A percentile compares a stretch with the other conserved stretches of the same genome.
Evolutionary conservation across 768 basidiomycete genomes (phyloP).

Genomic region (Arthromyces matolae): DNA sequence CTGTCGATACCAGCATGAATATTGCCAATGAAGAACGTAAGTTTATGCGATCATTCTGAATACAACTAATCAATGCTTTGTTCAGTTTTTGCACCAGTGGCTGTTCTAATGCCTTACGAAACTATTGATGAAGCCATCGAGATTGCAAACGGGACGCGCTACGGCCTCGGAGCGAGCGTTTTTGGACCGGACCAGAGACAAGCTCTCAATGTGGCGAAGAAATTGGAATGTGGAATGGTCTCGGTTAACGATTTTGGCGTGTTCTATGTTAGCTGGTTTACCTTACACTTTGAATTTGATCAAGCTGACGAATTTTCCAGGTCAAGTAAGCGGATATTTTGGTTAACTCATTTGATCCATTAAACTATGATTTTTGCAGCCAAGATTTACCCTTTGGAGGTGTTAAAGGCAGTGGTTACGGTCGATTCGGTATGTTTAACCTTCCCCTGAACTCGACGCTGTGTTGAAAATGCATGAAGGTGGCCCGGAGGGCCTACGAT

Average conservation of each 20-base stretch:
- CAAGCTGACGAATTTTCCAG: constrained; percentile 29
- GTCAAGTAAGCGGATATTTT: constrained; percentile 77
- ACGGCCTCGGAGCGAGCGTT: constrained; percentile 91
- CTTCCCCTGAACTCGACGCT: constrained; percentile 1
- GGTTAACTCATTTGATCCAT: too few relatives aligned
- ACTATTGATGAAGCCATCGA: constrained; percentile 80
- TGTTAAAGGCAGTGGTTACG: constrained; percentile 86
- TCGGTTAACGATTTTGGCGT: constrained; percentile 93
- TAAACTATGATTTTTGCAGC: constrained; percentile 24
- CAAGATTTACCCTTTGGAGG: constrained; percentile 98
- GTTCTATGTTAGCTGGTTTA: constrained; percentile 59
- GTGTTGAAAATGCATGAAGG: constrained; percentile 38
- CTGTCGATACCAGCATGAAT: constrained; percentile 64
- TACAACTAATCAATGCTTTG: neutral
- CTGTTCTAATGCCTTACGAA: constrained; percentile 81
- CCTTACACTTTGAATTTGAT: neutral
- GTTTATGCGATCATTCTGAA: constrained; percentile 19
- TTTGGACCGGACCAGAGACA: constrained; percentile 83
- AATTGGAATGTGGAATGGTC: constrained; percentile 94
- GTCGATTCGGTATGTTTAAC: constrained; percentile 71
- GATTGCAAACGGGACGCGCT: constrained; percentile 85
- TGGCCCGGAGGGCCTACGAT: constrained; percentile 89
- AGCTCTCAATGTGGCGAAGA: constrained; percentile 76
- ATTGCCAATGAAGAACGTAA: constrained; percentile 79
- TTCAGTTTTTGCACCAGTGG: constrained; percentile 90